Base-by-base conservation (phyloP, 2,329 filamentous ascomycete species). In the Chrysosporium queenslandicum region DNA sequence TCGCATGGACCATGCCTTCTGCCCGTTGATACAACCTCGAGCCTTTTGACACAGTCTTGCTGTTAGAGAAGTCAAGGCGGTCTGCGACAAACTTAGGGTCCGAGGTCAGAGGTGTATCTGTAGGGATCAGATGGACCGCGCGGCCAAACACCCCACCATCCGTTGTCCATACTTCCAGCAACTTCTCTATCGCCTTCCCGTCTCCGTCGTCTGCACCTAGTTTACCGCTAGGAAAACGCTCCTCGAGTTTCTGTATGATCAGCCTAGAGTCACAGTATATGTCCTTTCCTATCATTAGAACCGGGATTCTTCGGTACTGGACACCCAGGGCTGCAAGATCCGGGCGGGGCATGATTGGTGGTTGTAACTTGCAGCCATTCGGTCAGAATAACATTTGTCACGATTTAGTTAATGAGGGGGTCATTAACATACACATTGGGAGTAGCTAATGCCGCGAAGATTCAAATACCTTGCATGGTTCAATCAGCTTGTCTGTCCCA, bases 211-310 rank as follows among this genome's bases (percentile, higher is more conserved):
- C 58, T 30, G 71, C 64, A 34, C 69, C 68, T 55, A 72, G 54
- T 61, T 70, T 63, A 12, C 69, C 64, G 2, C 71, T 56, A 0
- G 77, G 77, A 62, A 77, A 79, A 32, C 77, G 68, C 1, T 69
- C 59, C 60, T 86, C 81, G 1, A 88, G 77, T 64, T 81, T 83
- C 23, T 66, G 66, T 18, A 88, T 66, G 59, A 87, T 87, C 20
- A 87, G 75, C 2, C 81, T 78, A 1, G 81, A 82, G 70, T 88
- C 85, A 55, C 80, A 71, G 69, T 86, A 87, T 40, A 88, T 69
- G 61, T 86, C 79, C 4, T 77, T 73, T 14, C 82, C 83, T 58
- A 87, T 80, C 20, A 79, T 69, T 47, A 87, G 67, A 47, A 87
- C 62, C 1, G 85, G 85, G 53, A 87, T 86, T 53, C 85, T 82